phyloP scores from a whole-genome alignment of 2,329 filamentous ascomycete genomes.

The Beauveria pseudobassiana region DNA sequence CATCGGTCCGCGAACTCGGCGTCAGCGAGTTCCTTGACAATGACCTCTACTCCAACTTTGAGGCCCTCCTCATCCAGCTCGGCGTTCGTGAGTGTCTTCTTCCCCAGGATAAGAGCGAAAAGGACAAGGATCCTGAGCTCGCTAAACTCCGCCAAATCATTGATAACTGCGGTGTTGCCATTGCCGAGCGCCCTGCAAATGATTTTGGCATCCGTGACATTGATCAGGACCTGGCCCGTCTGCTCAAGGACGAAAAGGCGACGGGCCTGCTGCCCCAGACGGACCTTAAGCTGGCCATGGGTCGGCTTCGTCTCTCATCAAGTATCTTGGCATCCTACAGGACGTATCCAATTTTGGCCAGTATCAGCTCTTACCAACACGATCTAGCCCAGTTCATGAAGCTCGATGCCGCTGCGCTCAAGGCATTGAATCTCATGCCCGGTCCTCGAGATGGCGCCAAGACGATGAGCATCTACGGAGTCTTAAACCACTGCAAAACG shows the following conservation, averaged over 20 bases:
- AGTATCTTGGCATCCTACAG: constrained; percentile 84
- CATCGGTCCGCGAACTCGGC: constrained; percentile 88
- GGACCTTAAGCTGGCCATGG: constrained; percentile 93
- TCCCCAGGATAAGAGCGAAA: constrained; percentile 69
- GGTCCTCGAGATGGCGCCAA: constrained; percentile 91
- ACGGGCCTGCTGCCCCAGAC: constrained; percentile 76
- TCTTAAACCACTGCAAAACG: constrained; percentile 97
- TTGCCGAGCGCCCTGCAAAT: constrained; percentile 66
- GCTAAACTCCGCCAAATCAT: constrained; percentile 82
- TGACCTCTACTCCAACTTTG: constrained; percentile 95
- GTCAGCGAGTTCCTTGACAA: constrained; percentile 99
- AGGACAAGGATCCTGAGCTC: constrained; percentile 83
- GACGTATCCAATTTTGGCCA: constrained; percentile 95
- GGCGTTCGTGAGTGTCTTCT: constrained; percentile 91
- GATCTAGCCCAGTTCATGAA: constrained; percentile 98
- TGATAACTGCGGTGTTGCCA: constrained; percentile 83
- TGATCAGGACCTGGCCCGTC: constrained; percentile 82
- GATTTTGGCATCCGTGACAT: constrained; percentile 91
- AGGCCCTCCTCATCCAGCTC: constrained; percentile 90
- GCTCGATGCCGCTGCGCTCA: constrained; percentile 85
- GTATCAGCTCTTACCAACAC: constrained; percentile 95
- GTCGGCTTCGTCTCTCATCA: constrained; percentile 85
- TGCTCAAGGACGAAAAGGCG: constrained; percentile 80
- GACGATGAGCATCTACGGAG: constrained; percentile 90
- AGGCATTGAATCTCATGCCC: constrained; percentile 94